Evolutionary conservation across 2,329 filamentous ascomycete species (phyloP).

Genomic region (Penicillium olsonii): DNA sequence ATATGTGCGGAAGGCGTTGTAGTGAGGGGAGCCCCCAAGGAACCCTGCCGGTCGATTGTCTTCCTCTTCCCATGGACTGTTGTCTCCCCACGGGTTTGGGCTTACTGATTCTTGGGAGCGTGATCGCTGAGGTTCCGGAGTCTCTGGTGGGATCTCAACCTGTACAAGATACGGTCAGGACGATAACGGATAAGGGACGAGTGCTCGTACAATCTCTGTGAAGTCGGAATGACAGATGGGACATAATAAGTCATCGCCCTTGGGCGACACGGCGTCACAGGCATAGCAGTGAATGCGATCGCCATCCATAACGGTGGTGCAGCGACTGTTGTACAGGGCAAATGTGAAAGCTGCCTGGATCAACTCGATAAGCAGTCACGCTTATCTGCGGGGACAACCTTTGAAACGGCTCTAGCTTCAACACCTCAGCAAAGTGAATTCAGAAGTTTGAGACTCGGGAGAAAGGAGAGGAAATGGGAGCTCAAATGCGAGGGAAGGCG

Average conservation of each 20-base stretch:
- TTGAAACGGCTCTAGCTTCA: neutral
- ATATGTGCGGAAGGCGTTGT: conserved; percentile 39
- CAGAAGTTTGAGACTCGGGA: no score
- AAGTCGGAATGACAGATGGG: conserved; percentile 76
- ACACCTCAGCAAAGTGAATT: neutral
- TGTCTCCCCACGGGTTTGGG: conserved; percentile 41
- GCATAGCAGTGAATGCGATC: conserved; percentile 85
- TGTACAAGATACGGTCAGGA: conserved; percentile 14
- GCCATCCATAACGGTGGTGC: conserved; percentile 28
- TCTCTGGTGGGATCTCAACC: conserved; percentile 33
- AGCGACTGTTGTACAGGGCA: conserved; percentile 5
- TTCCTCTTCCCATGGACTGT: conserved; percentile 51
- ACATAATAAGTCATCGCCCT: conserved; percentile 68
- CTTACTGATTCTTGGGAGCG: conserved; percentile 18
- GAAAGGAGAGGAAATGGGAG: neutral
- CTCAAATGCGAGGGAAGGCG: neutral
- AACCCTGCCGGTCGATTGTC: conserved; percentile 37
- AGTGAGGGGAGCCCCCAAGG: conserved; percentile 17
- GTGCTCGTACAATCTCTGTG: conserved; percentile 75
- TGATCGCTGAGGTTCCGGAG: conserved; percentile 29
- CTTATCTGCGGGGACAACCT: conserved; percentile 25
- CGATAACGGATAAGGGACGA: conserved; percentile 1
- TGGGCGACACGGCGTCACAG: conserved; percentile 80
- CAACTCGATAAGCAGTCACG: conserved; percentile 20
- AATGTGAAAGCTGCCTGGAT: conserved; percentile 6